Percentiles rank a stretch among this genome's conserved stretches.
Conservation (phyloP, 768 basidiomycete genomes). For the Russula virescens region DNA sequence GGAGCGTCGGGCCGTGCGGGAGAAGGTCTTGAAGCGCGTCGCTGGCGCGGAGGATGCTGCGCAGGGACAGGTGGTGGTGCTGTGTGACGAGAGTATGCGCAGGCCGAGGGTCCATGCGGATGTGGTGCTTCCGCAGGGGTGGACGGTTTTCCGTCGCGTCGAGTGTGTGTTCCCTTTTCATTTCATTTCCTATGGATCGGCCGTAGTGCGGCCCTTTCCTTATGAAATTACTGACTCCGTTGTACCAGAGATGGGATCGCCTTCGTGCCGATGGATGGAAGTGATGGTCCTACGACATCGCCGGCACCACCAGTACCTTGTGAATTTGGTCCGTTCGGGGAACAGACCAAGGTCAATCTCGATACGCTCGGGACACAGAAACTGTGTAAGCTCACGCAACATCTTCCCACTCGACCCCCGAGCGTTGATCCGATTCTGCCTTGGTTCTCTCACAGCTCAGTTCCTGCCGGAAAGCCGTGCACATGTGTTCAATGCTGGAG, state of each 20-base stretch:
- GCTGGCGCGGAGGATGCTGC: constrained; percentile 23
- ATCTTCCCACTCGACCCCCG: no score
- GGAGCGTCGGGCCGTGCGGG: no score
- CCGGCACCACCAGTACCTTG: constrained; percentile 50
- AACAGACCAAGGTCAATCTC: constrained; percentile 46
- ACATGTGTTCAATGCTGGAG: constrained; percentile 80
- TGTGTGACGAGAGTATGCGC: constrained; percentile 6
- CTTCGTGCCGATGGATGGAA: constrained; percentile 54
- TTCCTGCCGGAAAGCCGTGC: constrained; percentile 53
- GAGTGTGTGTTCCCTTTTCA: constrained; percentile 40
- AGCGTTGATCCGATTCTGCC: constrained; percentile 2
- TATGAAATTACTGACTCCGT: background rate
- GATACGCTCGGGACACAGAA: constrained; percentile 50
- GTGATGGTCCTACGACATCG: constrained; percentile 45
- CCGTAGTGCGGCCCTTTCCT: background rate
- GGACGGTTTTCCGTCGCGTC: constrained; percentile 37
- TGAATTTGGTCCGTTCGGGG: constrained; percentile 56
- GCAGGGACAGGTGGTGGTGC: background rate
- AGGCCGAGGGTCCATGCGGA: constrained; percentile 50
- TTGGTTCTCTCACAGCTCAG: constrained; percentile 43
- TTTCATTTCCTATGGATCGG: background rate
- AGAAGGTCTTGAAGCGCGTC: no score
- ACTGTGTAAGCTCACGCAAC: constrained; percentile 52
- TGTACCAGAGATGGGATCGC: constrained; percentile 44
- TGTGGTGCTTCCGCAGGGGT: constrained; percentile 40